These are phyloP conservation scores for Passalora sequoiae DNA, from an alignment of 2,329 filamentous ascomycete species.

Conservation along the genomic window DNA sequence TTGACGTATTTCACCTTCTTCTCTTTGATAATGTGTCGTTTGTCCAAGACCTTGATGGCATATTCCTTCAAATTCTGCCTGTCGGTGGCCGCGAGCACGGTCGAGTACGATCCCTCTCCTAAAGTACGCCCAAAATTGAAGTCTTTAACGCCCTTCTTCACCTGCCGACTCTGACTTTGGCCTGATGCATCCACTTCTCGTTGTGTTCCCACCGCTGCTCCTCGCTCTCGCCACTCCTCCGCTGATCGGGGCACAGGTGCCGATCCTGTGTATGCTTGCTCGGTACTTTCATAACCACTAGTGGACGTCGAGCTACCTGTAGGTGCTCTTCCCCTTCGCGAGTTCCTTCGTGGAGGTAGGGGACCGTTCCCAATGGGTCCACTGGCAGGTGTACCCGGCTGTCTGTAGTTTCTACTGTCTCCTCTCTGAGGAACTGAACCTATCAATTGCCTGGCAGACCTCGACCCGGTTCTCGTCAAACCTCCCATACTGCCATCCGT, in stretches of 20 bases:
- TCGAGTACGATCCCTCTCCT: slow-evolving; percentile 96
- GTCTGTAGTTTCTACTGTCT: slow-evolving; percentile 63
- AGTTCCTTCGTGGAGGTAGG: slow-evolving; percentile 69
- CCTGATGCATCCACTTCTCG: slow-evolving; percentile 77
- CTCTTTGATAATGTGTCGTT: slow-evolving; percentile 98
- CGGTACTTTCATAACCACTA: slow-evolving; percentile 22
- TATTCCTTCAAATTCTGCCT: slow-evolving; percentile 93
- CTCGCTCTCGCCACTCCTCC: slow-evolving; percentile 93
- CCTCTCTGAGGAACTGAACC: slow-evolving; percentile 62
- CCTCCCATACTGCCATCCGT: slow-evolving; percentile 41
- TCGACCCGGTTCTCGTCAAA: slow-evolving; percentile 58
- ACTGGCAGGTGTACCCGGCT: slow-evolving; percentile 51
- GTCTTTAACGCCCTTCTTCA: slow-evolving; percentile 96
- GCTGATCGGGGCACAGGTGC: slow-evolving; percentile 57
- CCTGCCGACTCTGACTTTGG: slow-evolving; percentile 70
- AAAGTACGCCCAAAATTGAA: slow-evolving; percentile 88
- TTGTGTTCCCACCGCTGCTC: slow-evolving; percentile 77
- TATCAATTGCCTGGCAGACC: slow-evolving; percentile 55
- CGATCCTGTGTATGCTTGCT: slow-evolving; percentile 33
- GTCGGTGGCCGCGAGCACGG: slow-evolving; percentile 87
- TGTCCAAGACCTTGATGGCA: slow-evolving; percentile 96
- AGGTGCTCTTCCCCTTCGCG: slow-evolving; percentile 51
- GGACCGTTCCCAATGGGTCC: slow-evolving; percentile 51
- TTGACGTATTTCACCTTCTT: slow-evolving; percentile 99
- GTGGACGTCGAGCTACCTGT: slow-evolving; percentile 22